A percentile compares a stretch with the other conserved stretches of the same genome.
These are phyloP conservation scores for Talaromyces atroroseus DNA, from an alignment of 2,329 filamentous ascomycete genomes.

Conservation along the genomic window DNA sequence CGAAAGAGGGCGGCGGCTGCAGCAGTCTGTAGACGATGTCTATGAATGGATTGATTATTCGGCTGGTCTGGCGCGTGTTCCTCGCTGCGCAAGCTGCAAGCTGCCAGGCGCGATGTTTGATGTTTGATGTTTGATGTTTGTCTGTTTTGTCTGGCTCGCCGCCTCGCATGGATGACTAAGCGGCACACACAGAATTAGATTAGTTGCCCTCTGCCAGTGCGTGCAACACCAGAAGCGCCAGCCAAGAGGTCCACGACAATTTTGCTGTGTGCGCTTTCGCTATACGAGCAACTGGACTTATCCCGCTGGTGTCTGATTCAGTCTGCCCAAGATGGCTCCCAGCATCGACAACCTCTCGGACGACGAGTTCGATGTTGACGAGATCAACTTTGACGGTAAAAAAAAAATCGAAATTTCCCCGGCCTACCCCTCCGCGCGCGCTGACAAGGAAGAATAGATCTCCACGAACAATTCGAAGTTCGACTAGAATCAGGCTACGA, in stretches of 20 bases:
- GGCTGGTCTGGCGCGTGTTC: no score
- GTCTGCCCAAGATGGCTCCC: conserved; percentile 69
- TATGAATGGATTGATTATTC: no score
- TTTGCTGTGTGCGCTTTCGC: conserved; percentile 3
- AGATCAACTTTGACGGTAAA: conserved; percentile 77
- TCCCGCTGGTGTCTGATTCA: conserved; percentile 17
- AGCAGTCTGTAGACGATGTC: no score
- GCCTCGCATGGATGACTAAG: conserved; percentile 16
- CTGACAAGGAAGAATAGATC: conserved; percentile 49
- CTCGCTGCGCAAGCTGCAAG: no score
- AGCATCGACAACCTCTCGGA: conserved; percentile 90
- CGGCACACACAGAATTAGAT: conserved; percentile 17
- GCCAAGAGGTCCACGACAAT: conserved; percentile 3
- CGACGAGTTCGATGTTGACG: conserved; percentile 84
- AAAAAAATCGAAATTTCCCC: conserved; percentile 16
- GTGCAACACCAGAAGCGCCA: conserved; percentile 2
- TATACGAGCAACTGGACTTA: conserved; percentile 7
- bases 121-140: conserved; percentile 8
- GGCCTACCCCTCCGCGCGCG: conserved; percentile 23
- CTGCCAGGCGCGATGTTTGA: no score
- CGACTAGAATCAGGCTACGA: conserved; percentile 94
- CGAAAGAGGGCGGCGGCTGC: no score
- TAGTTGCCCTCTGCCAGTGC: conserved; percentile 10
- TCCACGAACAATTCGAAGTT: conserved; percentile 91
- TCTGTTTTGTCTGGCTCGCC: conserved; percentile 8